Evolutionary conservation across 306 rosid genomes (phyloP), one percentile per base, ranked within the genome.

Genomic region (Adenanthera pavonina): DNA sequence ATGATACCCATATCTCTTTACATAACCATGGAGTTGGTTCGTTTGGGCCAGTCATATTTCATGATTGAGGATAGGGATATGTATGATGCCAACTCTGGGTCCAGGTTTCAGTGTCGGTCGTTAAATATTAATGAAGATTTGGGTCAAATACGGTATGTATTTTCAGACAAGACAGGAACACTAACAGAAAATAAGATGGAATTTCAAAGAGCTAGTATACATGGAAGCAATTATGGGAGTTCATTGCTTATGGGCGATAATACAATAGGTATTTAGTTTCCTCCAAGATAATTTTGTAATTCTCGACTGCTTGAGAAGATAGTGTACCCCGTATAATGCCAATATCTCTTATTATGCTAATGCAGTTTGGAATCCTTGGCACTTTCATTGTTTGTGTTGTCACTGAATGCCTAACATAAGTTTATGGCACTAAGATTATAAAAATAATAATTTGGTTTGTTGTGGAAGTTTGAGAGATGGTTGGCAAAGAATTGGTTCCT

Each of bases 1-100:
- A 96, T 96, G 99, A 96, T 96, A 87, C 99, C 99, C 6, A 96
- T 96, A 84, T 93, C 99, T 69, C 97, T 96, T 48, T 96, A 96
- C 85, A 96, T 96, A 79, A 92, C 98, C 4, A 92, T 96, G 98
- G 99, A 96, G 88, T 86, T 96, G 88, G 98, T 96, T 78, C 91
- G 99, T 47, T 82, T 96, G 85, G 98, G 99, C 52, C 99, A 96
- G 94, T 91, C 99, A 62, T 96, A 92, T 88, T 96, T 96, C 89
- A 93, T 96, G 99, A 93, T 96, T 74, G 97, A 90, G 78, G 99
- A 96, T 56, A 20, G 74, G 81, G 90, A 96, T 77, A 90, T 96
- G 97, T 93, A 81, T 80, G 88, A 84, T 69, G 71, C 85, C 52
- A 81, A 40, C 85, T 89, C 98, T 64, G 86, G 88, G 41, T 91